Base-by-base conservation (phyloP, 2,329 filamentous ascomycete species). In the Penicillium sp. region DNA sequence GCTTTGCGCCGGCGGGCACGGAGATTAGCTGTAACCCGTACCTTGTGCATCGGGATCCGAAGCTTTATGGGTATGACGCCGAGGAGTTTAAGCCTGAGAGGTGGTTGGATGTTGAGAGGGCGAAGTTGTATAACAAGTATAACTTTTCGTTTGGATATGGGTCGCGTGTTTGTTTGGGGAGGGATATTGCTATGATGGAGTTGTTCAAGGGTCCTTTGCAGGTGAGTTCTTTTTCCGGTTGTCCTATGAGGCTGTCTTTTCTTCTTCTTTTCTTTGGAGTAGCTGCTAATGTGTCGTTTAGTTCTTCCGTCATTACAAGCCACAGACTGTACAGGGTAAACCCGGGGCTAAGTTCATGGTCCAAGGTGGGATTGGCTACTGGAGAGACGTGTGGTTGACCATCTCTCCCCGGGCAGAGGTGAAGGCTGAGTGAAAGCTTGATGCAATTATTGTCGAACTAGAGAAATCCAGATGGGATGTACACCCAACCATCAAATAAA, bases 131-230 rank as follows among this genome's bases (percentile, higher is more conserved):
- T 55, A 74, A 76, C 43, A 80, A 79, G 67, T 80, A 80, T 53
- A 78, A 75, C 56, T 76, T 84, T 66, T 72, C 70, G 0, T 84
- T 83, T 56, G 81, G 81, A 0, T 81, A 81, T 67, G 82, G 81
- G 0, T 65, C 78, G 0, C 69, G 79, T 11, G 70, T 77, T 13
- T 83, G 80, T 55, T 62, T 83, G 43, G 81, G 81, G 0, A 76
- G 75, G 57, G 75, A 81, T 43, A 79, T 84, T 57, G 81, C 80
- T 1, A 73, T 78, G 64, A 81, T 83, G 78, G 81, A 83, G 69
- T 62, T 83, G 50, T 81, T 75, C 65, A 82, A 84, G 71, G 69
- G 66, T 7, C 70, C 70, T 10, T 53, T 72, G 40, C 70, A 70
- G 68, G 70, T 71, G 58, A 58, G 60, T 50, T 55, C 4, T 27